Percentiles rank a stretch among this genome's conserved stretches.
Evolutionary conservation across 345 rosid genomes (phyloP).

Genomic region (Jatropha curcas): DNA sequence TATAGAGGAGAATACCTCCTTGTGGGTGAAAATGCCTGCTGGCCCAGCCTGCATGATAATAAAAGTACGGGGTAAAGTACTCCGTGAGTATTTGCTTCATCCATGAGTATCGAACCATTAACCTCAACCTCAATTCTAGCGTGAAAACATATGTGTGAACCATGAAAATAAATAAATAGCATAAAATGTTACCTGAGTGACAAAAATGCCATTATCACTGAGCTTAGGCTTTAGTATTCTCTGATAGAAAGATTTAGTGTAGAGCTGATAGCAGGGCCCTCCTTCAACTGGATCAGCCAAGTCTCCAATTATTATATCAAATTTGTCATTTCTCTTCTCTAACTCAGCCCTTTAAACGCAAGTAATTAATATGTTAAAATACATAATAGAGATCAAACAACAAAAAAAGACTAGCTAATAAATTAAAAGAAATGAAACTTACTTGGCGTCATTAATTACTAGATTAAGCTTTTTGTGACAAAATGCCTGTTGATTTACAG

Average conservation of each 20-base stretch:
- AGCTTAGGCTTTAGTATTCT: conserved; percentile 76
- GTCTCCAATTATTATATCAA: conserved; percentile 91
- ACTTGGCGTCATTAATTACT: conserved; percentile 89
- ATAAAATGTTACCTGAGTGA: conserved; percentile 99
- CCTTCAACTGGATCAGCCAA: conserved; percentile 97
- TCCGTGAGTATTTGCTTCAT: too few species aligned
- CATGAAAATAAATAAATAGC: too few species aligned
- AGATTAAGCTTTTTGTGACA: conserved; percentile 69
- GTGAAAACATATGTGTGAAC: too few species aligned
- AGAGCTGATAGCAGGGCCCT: conserved; percentile 96
- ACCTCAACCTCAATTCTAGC: too few species aligned
- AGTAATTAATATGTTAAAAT: neutral
- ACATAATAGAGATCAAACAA: neutral
- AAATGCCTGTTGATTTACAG: conserved; percentile 80
- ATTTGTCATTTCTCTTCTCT: conserved; percentile 67
- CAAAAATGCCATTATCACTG: conserved; percentile 72
- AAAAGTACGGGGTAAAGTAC: too few species aligned
- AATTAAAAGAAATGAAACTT: conserved; percentile 18
- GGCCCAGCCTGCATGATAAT: conserved; percentile 72
- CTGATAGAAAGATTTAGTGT: conserved; percentile 90
- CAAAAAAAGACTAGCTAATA: neutral
- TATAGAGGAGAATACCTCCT: conserved; percentile 88
- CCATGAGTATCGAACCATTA: too few species aligned
- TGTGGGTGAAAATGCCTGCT: conserved; percentile 93
- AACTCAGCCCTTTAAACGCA: conserved; percentile 64